Evolutionary conservation across 768 basidiomycete species (phyloP).

Genomic region (Leucocoprinus sp.): DNA sequence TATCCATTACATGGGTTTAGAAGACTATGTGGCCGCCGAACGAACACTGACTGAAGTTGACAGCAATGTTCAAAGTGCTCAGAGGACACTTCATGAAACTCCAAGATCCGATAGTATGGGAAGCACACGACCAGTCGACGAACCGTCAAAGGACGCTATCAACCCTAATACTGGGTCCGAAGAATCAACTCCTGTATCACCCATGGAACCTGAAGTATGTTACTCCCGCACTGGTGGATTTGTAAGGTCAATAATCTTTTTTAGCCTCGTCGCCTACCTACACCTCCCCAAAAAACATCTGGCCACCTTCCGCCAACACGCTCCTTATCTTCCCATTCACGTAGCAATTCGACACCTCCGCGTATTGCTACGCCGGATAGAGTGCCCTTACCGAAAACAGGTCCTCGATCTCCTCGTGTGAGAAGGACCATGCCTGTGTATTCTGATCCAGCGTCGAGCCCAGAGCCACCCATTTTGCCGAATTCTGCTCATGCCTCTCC

Average conservation of each 20-base stretch:
- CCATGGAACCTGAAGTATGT: conserved; percentile 8
- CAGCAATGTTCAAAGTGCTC: conserved; percentile 9
- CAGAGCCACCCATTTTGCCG: conserved; percentile 1
- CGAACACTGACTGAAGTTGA: conserved; percentile 12
- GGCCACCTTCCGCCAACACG: conserved; percentile 2
- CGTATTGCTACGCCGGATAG: conserved; percentile 10
- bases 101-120: conserved; percentile 7
- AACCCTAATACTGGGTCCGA: not conserved
- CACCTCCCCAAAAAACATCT: conserved; percentile 9
- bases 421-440: conserved; percentile 6
- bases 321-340: conserved; percentile 6
- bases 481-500: not conserved
- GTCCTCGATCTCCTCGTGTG: conserved; percentile 7
- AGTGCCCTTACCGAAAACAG: not conserved
- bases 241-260: not conserved
- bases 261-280: conserved; percentile 1
- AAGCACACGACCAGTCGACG: conserved; percentile 7
- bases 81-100: conserved; percentile 6
- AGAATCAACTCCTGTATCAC: not conserved
- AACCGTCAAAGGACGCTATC: conserved; percentile 8
- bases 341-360: conserved; percentile 7
- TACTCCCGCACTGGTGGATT: not conserved
- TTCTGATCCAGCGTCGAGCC: conserved; percentile 1
- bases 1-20: conserved; percentile 35
- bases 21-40: conserved; percentile 16